Conservation (phyloP, 2,329 filamentous ascomycete species). For the Cladophialophora psammophila region DNA sequence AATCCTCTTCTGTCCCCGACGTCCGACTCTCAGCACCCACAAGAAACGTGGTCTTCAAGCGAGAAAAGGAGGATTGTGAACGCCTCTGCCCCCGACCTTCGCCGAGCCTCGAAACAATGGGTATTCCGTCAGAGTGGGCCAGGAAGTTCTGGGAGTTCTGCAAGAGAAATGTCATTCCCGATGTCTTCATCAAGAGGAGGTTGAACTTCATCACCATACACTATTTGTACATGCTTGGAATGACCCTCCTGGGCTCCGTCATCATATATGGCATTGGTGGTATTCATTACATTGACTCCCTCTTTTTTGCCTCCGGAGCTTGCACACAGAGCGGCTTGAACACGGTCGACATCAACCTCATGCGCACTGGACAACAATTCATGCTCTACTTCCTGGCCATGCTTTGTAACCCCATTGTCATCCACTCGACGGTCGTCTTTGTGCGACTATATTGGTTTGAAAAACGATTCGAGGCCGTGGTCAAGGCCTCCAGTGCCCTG, state of each 20-base stretch:
- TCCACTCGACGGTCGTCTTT: slow-evolving; percentile 87
- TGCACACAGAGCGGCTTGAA: slow-evolving; percentile 95
- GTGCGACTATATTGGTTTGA: slow-evolving; percentile 98
- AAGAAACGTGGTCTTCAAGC: background rate
- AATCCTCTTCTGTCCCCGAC: background rate
- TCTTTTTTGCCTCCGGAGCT: slow-evolving; percentile 85
- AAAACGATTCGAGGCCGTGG: slow-evolving; percentile 88
- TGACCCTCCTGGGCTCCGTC: slow-evolving; percentile 76
- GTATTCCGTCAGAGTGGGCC: slow-evolving; percentile 1
- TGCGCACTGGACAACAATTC: slow-evolving; percentile 76
- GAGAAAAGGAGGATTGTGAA: background rate
- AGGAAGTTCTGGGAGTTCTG: slow-evolving; percentile 33
- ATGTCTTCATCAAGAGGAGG: slow-evolving; percentile 47
- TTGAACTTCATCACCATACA: slow-evolving; percentile 57
- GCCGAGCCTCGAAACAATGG: background rate
- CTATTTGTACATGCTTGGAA: slow-evolving; percentile 79
- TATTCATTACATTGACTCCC: slow-evolving; percentile 81
- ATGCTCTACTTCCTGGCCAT: slow-evolving; percentile 75
- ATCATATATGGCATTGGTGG: slow-evolving; percentile 72
- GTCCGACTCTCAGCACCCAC: background rate
- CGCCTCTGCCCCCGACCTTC: background rate
- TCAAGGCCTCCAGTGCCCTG: slow-evolving; percentile 71
- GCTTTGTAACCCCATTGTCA: slow-evolving; percentile 81
- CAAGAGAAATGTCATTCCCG: slow-evolving; percentile 49
- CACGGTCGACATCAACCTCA: slow-evolving; percentile 69